Conservation (phyloP, 768 basidiomycete species). For the Termitomyces sp. region DNA sequence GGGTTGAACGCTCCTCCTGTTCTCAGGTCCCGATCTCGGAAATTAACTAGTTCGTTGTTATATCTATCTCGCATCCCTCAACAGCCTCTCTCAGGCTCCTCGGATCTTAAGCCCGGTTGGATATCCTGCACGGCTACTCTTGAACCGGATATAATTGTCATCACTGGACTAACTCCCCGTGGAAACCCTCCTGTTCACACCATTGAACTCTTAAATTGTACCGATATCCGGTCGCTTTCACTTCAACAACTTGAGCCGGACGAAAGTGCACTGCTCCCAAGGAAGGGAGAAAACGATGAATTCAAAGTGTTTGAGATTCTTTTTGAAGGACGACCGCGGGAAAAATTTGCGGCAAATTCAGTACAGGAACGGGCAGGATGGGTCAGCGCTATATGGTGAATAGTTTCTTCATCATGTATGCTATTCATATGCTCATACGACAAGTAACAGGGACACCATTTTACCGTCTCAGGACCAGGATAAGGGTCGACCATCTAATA, state of each 20-base stretch:
- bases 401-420: conserved; percentile 3
- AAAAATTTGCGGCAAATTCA: conserved; percentile 61
- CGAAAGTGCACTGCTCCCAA: conserved; percentile 42
- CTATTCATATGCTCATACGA: background rate
- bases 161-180: conserved; percentile 42
- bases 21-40: conserved; percentile 10
- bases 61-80: conserved; percentile 38
- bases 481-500: background rate
- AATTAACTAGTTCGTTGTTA: conserved; percentile 37
- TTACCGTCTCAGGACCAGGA: conserved; percentile 31
- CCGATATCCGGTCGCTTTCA: conserved; percentile 61
- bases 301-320: conserved; percentile 62
- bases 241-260: conserved; percentile 36
- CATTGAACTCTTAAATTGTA: conserved; percentile 48
- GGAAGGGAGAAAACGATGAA: conserved; percentile 31
- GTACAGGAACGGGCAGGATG: conserved; percentile 66
- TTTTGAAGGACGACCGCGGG: conserved; percentile 47
- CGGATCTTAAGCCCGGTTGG: conserved; percentile 41
- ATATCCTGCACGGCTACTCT: conserved; percentile 38
- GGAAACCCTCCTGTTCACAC: conserved; percentile 33
- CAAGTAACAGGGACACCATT: conserved; percentile 50
- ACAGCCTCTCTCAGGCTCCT: conserved; percentile 11
- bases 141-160: conserved; percentile 33
- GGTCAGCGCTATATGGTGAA: conserved; percentile 74
- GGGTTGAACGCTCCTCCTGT: conserved; percentile 7